Evolutionary conservation across 345 rosid species (phyloP).

Genomic region (Stellera chamaejasme): DNA sequence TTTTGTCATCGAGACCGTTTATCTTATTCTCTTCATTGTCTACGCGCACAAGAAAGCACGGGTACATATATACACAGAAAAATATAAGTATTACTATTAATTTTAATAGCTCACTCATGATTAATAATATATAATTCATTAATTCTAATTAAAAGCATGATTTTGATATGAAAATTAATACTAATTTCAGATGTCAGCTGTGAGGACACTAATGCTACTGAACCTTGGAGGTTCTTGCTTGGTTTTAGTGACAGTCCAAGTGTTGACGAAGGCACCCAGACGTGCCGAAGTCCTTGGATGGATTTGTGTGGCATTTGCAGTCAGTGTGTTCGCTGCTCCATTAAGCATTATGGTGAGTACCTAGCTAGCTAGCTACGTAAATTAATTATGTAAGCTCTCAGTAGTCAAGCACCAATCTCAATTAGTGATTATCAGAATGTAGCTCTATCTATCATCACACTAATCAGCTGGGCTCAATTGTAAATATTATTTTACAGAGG

Average conservation of each 20-base stretch:
- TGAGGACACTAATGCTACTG: conserved; percentile 38
- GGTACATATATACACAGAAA: conserved; percentile 19
- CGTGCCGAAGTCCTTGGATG: conserved; percentile 47
- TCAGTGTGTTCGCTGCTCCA: conserved; percentile 58
- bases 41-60: conserved; percentile 43
- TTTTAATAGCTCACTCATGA: conserved; percentile 15
- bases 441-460: too few species aligned
- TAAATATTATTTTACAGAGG: conserved; percentile 17
- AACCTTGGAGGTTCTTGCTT: conserved; percentile 41
- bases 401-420: neutral
- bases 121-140: too few species aligned
- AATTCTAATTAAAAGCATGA: too few species aligned
- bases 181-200: conserved; percentile 31
- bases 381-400: neutral
- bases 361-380: neutral
- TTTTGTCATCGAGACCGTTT: conserved; percentile 50
- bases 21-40: conserved; percentile 38
- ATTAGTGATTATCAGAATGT: too few species aligned
- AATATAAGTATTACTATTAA: conserved; percentile 5
- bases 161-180: neutral
- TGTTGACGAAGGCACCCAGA: conserved; percentile 30
- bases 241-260: conserved; percentile 35
- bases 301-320: conserved; percentile 38
- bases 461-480: too few species aligned
- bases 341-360: conserved; percentile 46